Evolutionary conservation across 176 grass and related monocot species (phyloP).

Genomic region (Tillandsia fasciculata): DNA sequence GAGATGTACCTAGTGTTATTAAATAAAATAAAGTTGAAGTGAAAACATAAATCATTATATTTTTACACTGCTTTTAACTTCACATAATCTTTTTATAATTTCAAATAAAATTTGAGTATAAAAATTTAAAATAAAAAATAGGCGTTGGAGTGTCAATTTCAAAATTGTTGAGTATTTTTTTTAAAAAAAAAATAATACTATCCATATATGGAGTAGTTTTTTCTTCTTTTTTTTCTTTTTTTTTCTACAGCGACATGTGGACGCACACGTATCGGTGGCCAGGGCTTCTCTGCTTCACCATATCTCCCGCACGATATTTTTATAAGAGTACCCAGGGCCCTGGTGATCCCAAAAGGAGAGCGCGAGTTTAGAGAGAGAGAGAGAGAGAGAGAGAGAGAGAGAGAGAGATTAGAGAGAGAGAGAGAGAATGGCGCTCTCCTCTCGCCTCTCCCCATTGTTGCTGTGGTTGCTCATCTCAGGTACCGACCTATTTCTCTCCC

Average conservation of each 20-base stretch:
- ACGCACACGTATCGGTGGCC: neutral
- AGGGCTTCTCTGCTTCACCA: neutral
- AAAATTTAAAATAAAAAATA: too few species aligned
- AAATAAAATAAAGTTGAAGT: too few species aligned
- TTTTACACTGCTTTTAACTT: too few species aligned
- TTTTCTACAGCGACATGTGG: neutral
- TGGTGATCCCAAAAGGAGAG: neutral
- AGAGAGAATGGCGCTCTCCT: constrained; percentile 9
- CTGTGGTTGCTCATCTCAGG: constrained; percentile 40
- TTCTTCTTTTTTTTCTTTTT: too few species aligned
- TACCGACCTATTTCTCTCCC: neutral
- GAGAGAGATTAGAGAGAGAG: neutral
- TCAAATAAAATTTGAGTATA: too few species aligned
- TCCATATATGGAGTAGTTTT: too few species aligned
- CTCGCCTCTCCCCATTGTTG: constrained; percentile 26
- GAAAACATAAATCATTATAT: too few species aligned
- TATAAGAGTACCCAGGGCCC: neutral
- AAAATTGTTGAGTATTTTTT: too few species aligned
- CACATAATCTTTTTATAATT: too few species aligned
- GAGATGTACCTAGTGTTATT: too few species aligned
- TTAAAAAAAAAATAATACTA: too few species aligned
- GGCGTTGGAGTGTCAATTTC: too few species aligned
- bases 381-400: neutral
- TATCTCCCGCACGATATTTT: neutral
- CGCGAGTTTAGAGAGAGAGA: neutral